These are phyloP conservation scores for Lachancea kluyveri DNA, from an alignment of 805 yeast species.

Conservation along the genomic window DNA sequence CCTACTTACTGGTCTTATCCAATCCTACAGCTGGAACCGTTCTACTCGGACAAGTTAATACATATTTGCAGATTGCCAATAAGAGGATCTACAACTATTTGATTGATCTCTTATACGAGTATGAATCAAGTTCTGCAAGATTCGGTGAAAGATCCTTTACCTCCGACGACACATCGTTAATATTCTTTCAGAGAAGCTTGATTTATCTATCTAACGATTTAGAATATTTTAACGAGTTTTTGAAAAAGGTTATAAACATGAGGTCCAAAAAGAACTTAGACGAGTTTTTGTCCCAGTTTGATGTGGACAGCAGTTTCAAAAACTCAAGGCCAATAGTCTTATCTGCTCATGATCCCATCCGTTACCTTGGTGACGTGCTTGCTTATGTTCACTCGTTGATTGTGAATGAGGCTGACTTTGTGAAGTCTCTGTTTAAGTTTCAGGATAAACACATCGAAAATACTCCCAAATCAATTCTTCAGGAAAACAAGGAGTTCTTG, in stretches of 20 bases:
- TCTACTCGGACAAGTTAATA: conserved; percentile 53
- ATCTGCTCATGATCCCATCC: conserved; percentile 70
- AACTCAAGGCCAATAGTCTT: conserved; percentile 47
- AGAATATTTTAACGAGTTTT: conserved; percentile 50
- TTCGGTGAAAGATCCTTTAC: conserved; percentile 13
- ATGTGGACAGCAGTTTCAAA: conserved; percentile 22
- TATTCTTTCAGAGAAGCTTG: conserved; percentile 30
- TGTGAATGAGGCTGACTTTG: conserved; percentile 79
- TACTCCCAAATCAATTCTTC: conserved; percentile 14
- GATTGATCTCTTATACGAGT: conserved; percentile 28
- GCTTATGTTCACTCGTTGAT: conserved; percentile 84
- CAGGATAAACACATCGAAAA: conserved; percentile 19
- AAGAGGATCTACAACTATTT: conserved; percentile 45
- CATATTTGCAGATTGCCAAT: conserved; percentile 45
- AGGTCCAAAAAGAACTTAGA: conserved; percentile 58
- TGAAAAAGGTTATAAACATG: conserved; percentile 58
- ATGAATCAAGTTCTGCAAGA: conserved; percentile 19
- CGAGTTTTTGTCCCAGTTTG: conserved; percentile 59
- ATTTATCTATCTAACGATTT: conserved; percentile 36
- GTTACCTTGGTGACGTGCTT: conserved; percentile 80
- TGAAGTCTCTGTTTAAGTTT: conserved; percentile 53
- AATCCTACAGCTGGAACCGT: conserved; percentile 60
- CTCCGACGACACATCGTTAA: conserved; percentile 10
- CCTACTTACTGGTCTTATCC: conserved; percentile 62
- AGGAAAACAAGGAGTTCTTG: conserved; percentile 22